phyloP scores from a whole-genome alignment of 129 eudicot species.

The Cynara cardunculus region DNA sequence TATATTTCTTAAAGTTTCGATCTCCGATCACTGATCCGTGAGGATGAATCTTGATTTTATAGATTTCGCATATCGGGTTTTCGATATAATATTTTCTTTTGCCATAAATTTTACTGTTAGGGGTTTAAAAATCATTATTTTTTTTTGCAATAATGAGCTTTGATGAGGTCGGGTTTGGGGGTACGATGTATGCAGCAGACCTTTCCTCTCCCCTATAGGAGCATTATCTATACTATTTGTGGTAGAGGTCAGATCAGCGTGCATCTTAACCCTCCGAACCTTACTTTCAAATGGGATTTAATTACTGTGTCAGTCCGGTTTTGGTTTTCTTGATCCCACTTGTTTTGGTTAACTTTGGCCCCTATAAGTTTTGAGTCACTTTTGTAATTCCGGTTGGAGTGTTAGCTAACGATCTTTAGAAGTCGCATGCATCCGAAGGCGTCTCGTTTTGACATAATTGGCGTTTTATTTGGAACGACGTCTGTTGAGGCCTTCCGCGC shows the following conservation, averaged over 20 bases:
- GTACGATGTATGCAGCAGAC: background rate
- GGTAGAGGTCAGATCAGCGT: background rate
- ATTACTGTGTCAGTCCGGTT: background rate
- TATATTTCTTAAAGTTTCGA: background rate
- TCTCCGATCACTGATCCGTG: background rate
- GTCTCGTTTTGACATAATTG: background rate
- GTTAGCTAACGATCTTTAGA: no score
- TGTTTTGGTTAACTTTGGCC: no score
- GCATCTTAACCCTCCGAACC: background rate
- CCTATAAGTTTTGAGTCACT: no score
- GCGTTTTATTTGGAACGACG: background rate
- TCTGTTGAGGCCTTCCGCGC: background rate
- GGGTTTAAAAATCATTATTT: background rate
- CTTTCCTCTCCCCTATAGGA: background rate
- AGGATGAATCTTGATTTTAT: background rate
- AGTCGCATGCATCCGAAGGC: background rate
- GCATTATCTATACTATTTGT: background rate
- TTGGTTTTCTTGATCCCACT: no score
- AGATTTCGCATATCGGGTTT: background rate
- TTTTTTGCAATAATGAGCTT: background rate
- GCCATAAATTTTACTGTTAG: background rate
- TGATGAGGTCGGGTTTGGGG: background rate
- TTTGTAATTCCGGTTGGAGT: no score
- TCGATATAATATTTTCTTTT: background rate
- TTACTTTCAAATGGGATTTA: background rate